Percentiles rank a stretch among this genome's conserved stretches.
These are phyloP conservation scores for Fusarium praegraminearum DNA, from an alignment of 2,329 filamentous ascomycete genomes.

Conservation along the genomic window DNA sequence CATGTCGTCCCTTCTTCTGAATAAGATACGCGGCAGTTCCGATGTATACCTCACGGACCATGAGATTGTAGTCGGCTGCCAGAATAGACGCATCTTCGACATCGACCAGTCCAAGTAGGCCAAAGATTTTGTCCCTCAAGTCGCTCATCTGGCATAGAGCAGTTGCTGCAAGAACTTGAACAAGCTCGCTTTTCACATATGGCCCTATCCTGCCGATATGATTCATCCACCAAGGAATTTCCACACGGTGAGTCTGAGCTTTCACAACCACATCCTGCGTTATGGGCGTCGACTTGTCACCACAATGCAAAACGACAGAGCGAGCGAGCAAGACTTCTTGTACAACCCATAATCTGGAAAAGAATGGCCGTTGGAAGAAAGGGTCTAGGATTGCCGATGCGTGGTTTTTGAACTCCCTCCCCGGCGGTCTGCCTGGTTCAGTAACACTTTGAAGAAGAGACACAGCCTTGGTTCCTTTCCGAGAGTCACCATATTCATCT, in stretches of 20 bases:
- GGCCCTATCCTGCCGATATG: conserved; percentile 15
- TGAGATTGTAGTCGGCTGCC: conserved; percentile 24
- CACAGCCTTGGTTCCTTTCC: not conserved
- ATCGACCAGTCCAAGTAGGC: conserved; percentile 21
- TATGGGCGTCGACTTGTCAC: not conserved
- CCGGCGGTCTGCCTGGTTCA: not conserved
- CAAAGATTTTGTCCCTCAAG: conserved; percentile 29
- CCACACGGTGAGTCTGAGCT: not conserved
- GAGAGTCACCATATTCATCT: not conserved
- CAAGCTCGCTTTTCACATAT: not conserved
- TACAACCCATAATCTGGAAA: conserved; percentile 29
- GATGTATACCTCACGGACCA: conserved; percentile 32
- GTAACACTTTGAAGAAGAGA: not conserved
- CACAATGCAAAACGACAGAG: conserved; percentile 19
- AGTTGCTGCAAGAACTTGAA: conserved; percentile 17
- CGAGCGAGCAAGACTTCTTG: conserved; percentile 26
- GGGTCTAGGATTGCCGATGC: not conserved
- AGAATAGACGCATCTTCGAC: not conserved
- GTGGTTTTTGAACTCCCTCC: not conserved
- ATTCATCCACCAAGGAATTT: conserved; percentile 17
- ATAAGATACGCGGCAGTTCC: conserved; percentile 27
- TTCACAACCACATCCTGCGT: conserved; percentile 1
- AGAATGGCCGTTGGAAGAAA: conserved; percentile 22
- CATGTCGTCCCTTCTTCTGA: not conserved
- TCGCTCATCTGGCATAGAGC: conserved; percentile 16